phyloP scores from a whole-genome alignment of 768 basidiomycete species.

The Pleurotus citrinopileatus region DNA sequence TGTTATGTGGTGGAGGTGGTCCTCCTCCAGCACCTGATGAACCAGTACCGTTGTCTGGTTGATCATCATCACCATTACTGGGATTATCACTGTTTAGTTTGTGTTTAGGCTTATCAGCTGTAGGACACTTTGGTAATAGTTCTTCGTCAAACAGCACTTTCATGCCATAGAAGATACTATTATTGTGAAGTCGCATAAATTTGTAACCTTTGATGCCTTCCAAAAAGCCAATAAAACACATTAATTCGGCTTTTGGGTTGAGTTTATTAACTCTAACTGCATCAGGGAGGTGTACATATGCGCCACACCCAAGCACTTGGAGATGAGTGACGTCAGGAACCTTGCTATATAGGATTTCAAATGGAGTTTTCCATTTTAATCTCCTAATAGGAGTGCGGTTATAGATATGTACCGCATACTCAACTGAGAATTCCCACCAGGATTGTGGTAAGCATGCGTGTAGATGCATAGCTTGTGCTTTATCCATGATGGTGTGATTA shows the following conservation, averaged over 20 bases:
- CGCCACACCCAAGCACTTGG: slow-evolving; percentile 20
- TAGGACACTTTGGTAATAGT: neutral
- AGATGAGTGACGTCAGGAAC: slow-evolving; percentile 24
- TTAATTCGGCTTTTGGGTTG: slow-evolving; percentile 3
- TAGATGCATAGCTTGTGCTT: slow-evolving; percentile 19
- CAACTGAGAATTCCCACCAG: slow-evolving; percentile 19
- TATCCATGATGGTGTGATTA: slow-evolving; percentile 22
- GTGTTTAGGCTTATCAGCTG: neutral
- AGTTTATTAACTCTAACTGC: slow-evolving; percentile 9
- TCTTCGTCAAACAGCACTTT: neutral
- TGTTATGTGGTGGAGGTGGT: neutral
- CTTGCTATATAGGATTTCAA: slow-evolving; percentile 13
- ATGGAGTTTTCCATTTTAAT: slow-evolving; percentile 14
- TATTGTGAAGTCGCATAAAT: neutral
- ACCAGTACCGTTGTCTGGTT: neutral
- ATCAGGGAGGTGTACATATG: slow-evolving; percentile 16
- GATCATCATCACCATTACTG: neutral
- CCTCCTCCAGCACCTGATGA: neutral
- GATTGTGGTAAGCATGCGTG: slow-evolving; percentile 19
- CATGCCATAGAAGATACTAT: neutral
- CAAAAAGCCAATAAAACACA: neutral
- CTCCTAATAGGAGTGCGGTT: slow-evolving; percentile 14
- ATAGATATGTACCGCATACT: slow-evolving; percentile 20
- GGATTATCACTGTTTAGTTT: neutral
- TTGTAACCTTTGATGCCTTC: neutral